Evolutionary conservation across 1,284 basidiomycete species (phyloP).

Genomic region (Tilletia caries): DNA sequence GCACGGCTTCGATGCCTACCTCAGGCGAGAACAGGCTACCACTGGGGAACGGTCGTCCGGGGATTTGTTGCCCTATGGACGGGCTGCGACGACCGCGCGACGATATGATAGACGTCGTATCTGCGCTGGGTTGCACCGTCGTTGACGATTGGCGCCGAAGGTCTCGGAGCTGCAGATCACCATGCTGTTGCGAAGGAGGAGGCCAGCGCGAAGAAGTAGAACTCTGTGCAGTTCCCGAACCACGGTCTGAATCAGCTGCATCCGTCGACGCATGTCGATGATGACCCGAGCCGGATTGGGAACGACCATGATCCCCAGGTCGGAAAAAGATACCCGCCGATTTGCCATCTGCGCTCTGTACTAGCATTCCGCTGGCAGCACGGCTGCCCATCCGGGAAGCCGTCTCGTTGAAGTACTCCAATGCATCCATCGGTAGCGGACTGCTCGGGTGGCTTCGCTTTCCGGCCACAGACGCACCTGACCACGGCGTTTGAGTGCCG

Average conservation of each 20-base stretch:
- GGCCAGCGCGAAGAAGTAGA: not conserved
- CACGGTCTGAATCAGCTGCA: not conserved
- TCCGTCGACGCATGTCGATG: not conserved
- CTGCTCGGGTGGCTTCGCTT: slow-evolving; percentile 19
- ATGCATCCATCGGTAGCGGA: slow-evolving; percentile 61
- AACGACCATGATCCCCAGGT: slow-evolving; percentile 57
- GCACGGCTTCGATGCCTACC: slow-evolving; percentile 38
- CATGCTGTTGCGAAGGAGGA: not conserved
- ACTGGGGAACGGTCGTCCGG: slow-evolving; percentile 13
- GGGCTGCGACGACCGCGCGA: not conserved
- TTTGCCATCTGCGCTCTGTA: slow-evolving; percentile 87
- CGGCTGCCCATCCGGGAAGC: slow-evolving; percentile 67
- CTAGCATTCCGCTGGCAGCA: slow-evolving; percentile 79
- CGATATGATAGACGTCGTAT: not conserved
- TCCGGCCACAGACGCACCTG: not conserved
- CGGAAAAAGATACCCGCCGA: slow-evolving; percentile 93
- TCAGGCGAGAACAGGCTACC: slow-evolving; percentile 42
- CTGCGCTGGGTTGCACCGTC: not conserved
- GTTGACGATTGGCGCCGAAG: not conserved
- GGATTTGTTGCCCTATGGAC: not conserved
- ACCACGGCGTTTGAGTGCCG: not conserved
- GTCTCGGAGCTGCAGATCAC: not conserved
- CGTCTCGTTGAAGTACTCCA: slow-evolving; percentile 81
- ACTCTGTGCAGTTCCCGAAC: not conserved
- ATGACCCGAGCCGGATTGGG: not conserved